phyloP scores from a whole-genome alignment of 2,329 filamentous ascomycete genomes.

The Geosmithia putterillii region DNA sequence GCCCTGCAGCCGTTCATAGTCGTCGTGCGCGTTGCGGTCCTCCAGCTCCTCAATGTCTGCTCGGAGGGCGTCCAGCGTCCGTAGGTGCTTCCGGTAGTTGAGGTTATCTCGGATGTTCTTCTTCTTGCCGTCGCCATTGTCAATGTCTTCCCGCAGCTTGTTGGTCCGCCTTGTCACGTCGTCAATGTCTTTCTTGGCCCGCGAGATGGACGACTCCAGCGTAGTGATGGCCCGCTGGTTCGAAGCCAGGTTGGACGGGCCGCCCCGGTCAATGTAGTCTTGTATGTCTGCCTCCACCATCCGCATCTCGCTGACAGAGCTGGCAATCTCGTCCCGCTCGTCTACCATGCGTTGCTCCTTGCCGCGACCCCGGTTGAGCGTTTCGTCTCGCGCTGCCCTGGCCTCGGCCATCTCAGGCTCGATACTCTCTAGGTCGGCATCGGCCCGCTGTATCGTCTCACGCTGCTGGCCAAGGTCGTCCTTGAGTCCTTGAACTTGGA shows the following conservation, averaged over 20 bases:
- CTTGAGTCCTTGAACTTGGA: constrained; percentile 63
- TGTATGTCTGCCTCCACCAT: constrained; percentile 67
- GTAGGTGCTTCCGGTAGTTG: constrained; percentile 65
- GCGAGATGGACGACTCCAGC: constrained; percentile 53
- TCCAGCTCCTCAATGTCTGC: constrained; percentile 64
- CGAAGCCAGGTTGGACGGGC: constrained; percentile 55
- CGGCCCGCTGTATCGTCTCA: constrained; percentile 54
- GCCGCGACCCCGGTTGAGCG: constrained; percentile 55
- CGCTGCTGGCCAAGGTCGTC: constrained; percentile 56
- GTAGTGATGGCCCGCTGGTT: constrained; percentile 57
- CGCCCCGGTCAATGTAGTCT: constrained; percentile 65
- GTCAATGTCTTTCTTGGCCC: constrained; percentile 54
- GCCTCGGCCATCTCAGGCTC: constrained; percentile 66
- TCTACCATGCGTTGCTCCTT: constrained; percentile 62
- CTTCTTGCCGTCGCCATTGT: constrained; percentile 71
- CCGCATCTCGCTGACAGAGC: constrained; percentile 66
- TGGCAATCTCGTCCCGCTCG: constrained; percentile 58
- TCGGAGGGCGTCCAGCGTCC: constrained; percentile 54
- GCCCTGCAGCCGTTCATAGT: constrained; percentile 60
- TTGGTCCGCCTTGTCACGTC: constrained; percentile 61
- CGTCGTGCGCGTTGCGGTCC: constrained; percentile 67
- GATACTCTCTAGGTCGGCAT: constrained; percentile 62
- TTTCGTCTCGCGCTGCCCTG: constrained; percentile 64
- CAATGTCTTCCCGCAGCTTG: constrained; percentile 62
- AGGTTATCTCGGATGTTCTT: constrained; percentile 84